Evolutionary conservation across 805 yeast species (phyloP).

Genomic region (Teunomyces lycoperdinae): DNA sequence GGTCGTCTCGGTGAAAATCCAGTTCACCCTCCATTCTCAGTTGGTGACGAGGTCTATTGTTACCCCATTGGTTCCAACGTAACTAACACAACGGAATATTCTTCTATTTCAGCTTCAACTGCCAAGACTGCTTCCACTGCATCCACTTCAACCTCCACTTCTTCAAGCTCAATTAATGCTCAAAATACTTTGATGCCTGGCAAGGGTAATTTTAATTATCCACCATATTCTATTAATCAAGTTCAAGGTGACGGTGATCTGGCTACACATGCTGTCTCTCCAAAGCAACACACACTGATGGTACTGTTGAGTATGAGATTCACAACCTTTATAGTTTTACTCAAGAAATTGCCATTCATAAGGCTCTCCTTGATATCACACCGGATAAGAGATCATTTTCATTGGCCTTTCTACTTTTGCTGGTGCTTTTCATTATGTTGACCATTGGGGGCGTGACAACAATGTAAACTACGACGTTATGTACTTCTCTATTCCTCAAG

Average conservation of each 20-base stretch:
- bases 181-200: slow-evolving; percentile 18
- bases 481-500: slow-evolving; percentile 26
- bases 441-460: slow-evolving; percentile 28
- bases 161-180: slow-evolving; percentile 11
- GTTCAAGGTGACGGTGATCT: slow-evolving; percentile 20
- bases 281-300: slow-evolving; percentile 29
- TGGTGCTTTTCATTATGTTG: slow-evolving; percentile 19
- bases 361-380: slow-evolving; percentile 14
- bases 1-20: slow-evolving; percentile 16
- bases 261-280: slow-evolving; percentile 24
- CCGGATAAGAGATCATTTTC: slow-evolving; percentile 23
- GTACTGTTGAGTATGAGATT: slow-evolving; percentile 25
- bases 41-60: slow-evolving; percentile 8
- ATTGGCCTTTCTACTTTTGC: slow-evolving; percentile 20
- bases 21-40: slow-evolving; percentile 15
- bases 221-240: slow-evolving; percentile 32
- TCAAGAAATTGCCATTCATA: slow-evolving; percentile 18
- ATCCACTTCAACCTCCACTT: slow-evolving; percentile 9
- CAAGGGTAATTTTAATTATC: slow-evolving; percentile 28
- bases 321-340: slow-evolving; percentile 24
- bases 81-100: slow-evolving; percentile 16
- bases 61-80: slow-evolving; percentile 17
- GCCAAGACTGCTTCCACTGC: slow-evolving; percentile 12
- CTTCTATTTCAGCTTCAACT: slow-evolving; percentile 10
- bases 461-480: slow-evolving; percentile 15